A percentile compares a stretch with the other conserved stretches of the same genome.
Conservation (phyloP, 805 yeast species). For the Ascoidea tarda region DNA sequence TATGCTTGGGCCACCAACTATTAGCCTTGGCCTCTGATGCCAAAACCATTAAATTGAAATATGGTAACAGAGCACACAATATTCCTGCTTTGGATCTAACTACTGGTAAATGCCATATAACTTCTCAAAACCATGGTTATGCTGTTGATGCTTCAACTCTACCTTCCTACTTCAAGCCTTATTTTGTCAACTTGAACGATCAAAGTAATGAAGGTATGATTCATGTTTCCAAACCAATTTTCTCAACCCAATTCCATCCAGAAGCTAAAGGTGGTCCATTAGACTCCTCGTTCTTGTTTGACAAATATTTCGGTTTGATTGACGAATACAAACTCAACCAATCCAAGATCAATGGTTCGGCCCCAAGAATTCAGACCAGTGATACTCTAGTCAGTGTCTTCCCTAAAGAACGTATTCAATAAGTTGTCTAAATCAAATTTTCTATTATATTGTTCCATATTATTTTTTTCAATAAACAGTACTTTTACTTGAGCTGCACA, state of each 20-base stretch:
- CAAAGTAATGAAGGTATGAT: slow-evolving; percentile 96
- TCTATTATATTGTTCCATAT: too few species aligned
- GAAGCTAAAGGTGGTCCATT: slow-evolving; percentile 99
- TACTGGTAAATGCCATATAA: slow-evolving; percentile 92
- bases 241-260: slow-evolving; percentile 97
- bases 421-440: slow-evolving; percentile 6
- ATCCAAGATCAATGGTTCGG: slow-evolving; percentile 24
- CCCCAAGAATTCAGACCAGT: slow-evolving; percentile 23
- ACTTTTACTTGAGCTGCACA: too few species aligned
- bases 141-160: slow-evolving; percentile 82
- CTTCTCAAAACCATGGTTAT: slow-evolving; percentile 97
- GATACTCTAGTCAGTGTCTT: slow-evolving; percentile 44
- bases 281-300: slow-evolving; percentile 84
- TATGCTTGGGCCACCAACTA: slow-evolving; percentile 95
- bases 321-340: slow-evolving; percentile 34
- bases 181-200: slow-evolving; percentile 87
- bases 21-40: slow-evolving; percentile 94
- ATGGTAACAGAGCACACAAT: slow-evolving; percentile 98
- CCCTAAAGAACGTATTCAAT: slow-evolving; percentile 50
- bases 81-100: slow-evolving; percentile 87
- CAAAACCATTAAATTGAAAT: slow-evolving; percentile 80
- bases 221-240: slow-evolving; percentile 76
- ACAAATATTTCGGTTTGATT: slow-evolving; percentile 70
- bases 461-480: too few species aligned
- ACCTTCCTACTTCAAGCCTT: slow-evolving; percentile 67